Conservation (phyloP, 2,329 filamentous ascomycete genomes). For the Claviceps pazoutovae region DNA sequence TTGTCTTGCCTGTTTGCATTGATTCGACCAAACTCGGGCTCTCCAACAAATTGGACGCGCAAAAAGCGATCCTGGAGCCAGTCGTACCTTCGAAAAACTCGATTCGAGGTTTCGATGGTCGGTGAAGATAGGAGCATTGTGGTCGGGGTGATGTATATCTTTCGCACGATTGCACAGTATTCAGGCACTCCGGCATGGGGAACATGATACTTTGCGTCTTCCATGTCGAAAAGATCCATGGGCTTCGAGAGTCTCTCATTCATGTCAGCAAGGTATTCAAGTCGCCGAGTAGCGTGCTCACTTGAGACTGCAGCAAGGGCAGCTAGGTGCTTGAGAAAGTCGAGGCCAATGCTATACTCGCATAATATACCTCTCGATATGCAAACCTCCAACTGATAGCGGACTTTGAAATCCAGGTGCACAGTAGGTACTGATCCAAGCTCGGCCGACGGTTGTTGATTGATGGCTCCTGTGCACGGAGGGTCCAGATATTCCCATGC, state of each 20-base stretch:
- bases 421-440: constrained; percentile 11
- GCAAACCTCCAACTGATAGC: constrained; percentile 88
- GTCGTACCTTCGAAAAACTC: constrained; percentile 63
- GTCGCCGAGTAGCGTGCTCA: constrained; percentile 45
- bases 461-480: constrained; percentile 4
- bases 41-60: constrained; percentile 79
- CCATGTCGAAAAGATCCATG: constrained; percentile 53
- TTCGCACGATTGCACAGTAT: constrained; percentile 63
- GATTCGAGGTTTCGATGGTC: constrained; percentile 72
- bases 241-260: constrained; percentile 52
- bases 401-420: constrained; percentile 52
- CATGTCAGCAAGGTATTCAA: constrained; percentile 60
- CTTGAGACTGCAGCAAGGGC: constrained; percentile 34
- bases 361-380: constrained; percentile 66
- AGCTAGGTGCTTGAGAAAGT: constrained; percentile 54
- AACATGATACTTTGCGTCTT: constrained; percentile 32
- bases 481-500: constrained; percentile 21
- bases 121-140: constrained; percentile 68
- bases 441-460: constrained; percentile 17
- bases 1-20: constrained; percentile 36
- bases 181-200: constrained; percentile 42
- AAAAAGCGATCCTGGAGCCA: constrained; percentile 65
- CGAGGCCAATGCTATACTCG: constrained; percentile 55
- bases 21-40: constrained; percentile 50
- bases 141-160: constrained; percentile 70